Percentiles rank a stretch among this genome's conserved stretches.
Evolutionary conservation across 305 asterid genomes (phyloP).

Genomic region (Rubia balearica): DNA sequence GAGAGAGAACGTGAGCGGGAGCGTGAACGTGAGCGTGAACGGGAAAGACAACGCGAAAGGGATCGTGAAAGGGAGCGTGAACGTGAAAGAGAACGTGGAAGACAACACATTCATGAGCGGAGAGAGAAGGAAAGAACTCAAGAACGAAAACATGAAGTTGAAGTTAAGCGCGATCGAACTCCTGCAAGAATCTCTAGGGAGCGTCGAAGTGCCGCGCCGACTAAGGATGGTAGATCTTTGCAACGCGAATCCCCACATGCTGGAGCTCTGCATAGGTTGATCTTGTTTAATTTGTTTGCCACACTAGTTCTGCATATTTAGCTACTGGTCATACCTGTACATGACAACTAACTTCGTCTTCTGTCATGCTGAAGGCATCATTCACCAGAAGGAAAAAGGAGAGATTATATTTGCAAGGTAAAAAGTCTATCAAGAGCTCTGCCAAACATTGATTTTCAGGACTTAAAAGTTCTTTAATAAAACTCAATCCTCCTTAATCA

Average conservation of each 20-base stretch:
- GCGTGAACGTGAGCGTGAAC: slow-evolving; percentile 41
- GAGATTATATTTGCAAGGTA: slow-evolving; percentile 98
- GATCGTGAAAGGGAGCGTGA: slow-evolving; percentile 49
- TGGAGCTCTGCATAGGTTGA: slow-evolving; percentile 91
- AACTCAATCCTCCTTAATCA: slow-evolving; percentile 7
- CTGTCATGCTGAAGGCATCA: slow-evolving; percentile 93
- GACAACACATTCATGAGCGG: slow-evolving; percentile 62
- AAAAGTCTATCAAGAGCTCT: slow-evolving; percentile 47
- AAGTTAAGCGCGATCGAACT: slow-evolving; percentile 57
- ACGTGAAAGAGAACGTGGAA: slow-evolving; percentile 48
- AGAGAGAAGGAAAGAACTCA: slow-evolving; percentile 72
- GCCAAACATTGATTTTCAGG: slow-evolving; percentile 36
- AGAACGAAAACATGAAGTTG: slow-evolving; percentile 55
- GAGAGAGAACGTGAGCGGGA: slow-evolving; percentile 53
- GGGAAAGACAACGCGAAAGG: slow-evolving; percentile 49
- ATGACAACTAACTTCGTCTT: slow-evolving; percentile 62
- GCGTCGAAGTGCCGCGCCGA: slow-evolving; percentile 64
- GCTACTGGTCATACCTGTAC: slow-evolving; percentile 58
- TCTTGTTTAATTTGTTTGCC: slow-evolving; percentile 54
- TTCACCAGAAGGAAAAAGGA: slow-evolving; percentile 93
- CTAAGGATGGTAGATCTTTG: slow-evolving; percentile 62
- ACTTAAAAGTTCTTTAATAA: slow-evolving; percentile 14
- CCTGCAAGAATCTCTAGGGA: slow-evolving; percentile 79
- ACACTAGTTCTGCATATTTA: slow-evolving; percentile 50
- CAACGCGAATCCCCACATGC: slow-evolving; percentile 78